Conservation (phyloP, 2,329 filamentous ascomycete species). For the Coniosporium tulheliwenetii region DNA sequence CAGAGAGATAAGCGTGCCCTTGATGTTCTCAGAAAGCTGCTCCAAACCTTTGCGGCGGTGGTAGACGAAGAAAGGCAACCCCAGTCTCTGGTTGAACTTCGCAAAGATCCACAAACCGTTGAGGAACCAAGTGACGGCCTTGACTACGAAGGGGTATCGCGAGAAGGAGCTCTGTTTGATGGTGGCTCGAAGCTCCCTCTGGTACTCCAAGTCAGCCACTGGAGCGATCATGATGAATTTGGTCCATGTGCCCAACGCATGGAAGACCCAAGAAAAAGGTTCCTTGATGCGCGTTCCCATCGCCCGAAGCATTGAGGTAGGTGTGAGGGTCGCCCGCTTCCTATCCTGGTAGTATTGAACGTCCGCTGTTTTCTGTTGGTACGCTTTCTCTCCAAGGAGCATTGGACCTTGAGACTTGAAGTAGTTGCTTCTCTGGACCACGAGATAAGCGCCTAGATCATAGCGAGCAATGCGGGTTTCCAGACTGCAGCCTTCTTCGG, state of each 20-base stretch:
- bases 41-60: constrained; percentile 32
- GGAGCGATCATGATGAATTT: constrained; percentile 35
- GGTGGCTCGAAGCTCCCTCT: constrained; percentile 32
- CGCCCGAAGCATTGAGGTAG: too few species aligned
- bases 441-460: too few species aligned
- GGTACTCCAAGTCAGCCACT: constrained; percentile 36
- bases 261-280: constrained; percentile 25
- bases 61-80: constrained; percentile 32
- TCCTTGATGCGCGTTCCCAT: constrained; percentile 9
- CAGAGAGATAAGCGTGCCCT: constrained; percentile 31
- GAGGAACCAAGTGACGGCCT: constrained; percentile 16
- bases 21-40: constrained; percentile 31
- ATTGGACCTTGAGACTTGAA: too few species aligned
- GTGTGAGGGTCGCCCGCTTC: too few species aligned
- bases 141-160: constrained; percentile 18
- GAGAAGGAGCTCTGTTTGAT: constrained; percentile 18
- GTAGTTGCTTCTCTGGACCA: too few species aligned
- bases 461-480: too few species aligned
- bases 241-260: constrained; percentile 24
- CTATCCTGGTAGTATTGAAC: too few species aligned
- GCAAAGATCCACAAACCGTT: constrained; percentile 33
- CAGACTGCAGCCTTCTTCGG: too few species aligned
- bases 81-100: constrained; percentile 25
- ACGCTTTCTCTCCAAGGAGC: too few species aligned
- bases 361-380: too few species aligned